Evolutionary conservation across 495 filamentous ascomycete species (phyloP), one percentile per base, ranked within the genome.

Genomic region (Neurospora sp.): DNA sequence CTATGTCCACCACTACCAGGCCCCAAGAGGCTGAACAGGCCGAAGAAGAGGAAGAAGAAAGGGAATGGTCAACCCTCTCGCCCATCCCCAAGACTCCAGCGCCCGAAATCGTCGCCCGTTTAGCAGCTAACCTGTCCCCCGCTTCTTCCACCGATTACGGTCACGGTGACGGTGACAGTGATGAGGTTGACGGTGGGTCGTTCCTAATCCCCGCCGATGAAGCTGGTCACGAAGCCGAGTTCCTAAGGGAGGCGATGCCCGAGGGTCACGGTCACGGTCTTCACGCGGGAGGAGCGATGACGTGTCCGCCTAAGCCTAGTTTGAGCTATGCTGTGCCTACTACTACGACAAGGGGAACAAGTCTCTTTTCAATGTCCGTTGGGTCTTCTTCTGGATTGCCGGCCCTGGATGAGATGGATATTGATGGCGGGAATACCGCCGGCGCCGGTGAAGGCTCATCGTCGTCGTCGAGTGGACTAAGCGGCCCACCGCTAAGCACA

Each of bases 301-400:
- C 90, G 1, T 94, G 91, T 76, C 93, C 92, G 27, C 90, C 90
- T 1, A 93, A 92, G 77, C 84, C 87, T 31, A 65, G 53, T 65
- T 17, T 65, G 14, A 65, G 53, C 0, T 35, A 65, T 17, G 53
- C 53, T 37, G 14, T 65, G 16, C 53, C 53, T 2, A 3, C 53
- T 2, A 3, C 48, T 61, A 1, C 16, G 14, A 17, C 41, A 53
- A 22, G 44, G n/a, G n/a, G 8, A 3, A 48, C 8, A 17, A 31
- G 53, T 7, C 22, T 61, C 6, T 61, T 61, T 12, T 61, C 53
- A 1, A 6, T 31, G 1, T 61, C 53, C 0, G 27, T 61, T 3
- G 53, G 53, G 2, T 16, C 53, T 5, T 27, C 4, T 6, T 31
- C 27, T 16, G 22, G 14, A 16, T 7, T 44, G 2, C 41, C 41